Percentiles rank a stretch among this genome's conserved stretches.
Evolutionary conservation across 331 rosid species (phyloP).

Genomic region (Acacia concinna): DNA sequence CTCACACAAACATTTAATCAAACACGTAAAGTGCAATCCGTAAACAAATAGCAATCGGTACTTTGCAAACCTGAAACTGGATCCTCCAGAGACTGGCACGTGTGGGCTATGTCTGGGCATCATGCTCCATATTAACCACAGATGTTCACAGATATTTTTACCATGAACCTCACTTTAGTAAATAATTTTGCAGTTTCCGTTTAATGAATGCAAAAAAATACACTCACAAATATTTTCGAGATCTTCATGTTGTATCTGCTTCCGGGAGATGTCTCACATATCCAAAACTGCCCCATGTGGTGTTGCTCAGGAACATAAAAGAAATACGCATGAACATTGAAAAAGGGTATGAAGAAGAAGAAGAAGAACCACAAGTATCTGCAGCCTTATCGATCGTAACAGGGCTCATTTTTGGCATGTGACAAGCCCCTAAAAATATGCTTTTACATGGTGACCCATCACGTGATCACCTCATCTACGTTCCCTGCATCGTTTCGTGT

Average conservation of each 20-base stretch:
- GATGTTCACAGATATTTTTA: not conserved
- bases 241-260: constrained; percentile 25
- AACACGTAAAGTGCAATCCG: not conserved
- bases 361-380: not conserved
- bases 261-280: constrained; percentile 36
- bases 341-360: not conserved
- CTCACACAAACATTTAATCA: not conserved
- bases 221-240: not conserved
- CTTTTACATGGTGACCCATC: not conserved
- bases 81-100: not conserved
- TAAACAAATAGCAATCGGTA: not conserved
- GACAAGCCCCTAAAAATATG: constrained; percentile 11
- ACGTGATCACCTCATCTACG: not conserved
- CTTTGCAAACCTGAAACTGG: not conserved
- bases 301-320: constrained; percentile 23
- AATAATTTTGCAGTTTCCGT: not conserved
- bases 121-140: not conserved
- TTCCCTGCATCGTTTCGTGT: not conserved
- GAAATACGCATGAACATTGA: not conserved
- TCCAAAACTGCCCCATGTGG: constrained; percentile 48
- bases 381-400: not conserved
- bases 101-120: not conserved
- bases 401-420: not conserved
- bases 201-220: not conserved
- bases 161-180: not conserved